A percentile compares a stretch with the other conserved stretches of the same genome.
Evolutionary conservation across 75 land plant species (phyloP).

Genomic region (Sequoia sempervirens): DNA sequence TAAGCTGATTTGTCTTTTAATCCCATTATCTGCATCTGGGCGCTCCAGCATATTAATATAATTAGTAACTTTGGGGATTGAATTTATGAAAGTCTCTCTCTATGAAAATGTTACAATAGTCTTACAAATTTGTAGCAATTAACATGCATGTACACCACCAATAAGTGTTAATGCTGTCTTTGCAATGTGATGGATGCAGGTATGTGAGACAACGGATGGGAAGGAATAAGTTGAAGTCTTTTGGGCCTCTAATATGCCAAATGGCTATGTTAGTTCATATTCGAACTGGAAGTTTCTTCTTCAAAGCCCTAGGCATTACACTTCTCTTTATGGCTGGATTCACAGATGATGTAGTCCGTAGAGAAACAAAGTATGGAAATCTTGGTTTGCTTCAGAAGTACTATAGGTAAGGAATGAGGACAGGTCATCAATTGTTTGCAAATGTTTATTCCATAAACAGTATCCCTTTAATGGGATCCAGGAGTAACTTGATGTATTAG

Average conservation of each 20-base stretch:
- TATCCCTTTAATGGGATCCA: neutral
- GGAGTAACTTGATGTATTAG: neutral
- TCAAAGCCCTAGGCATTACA: conserved; percentile 56
- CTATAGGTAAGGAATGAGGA: conserved; percentile 27
- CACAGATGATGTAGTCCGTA: conserved; percentile 43
- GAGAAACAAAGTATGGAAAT: conserved; percentile 48
- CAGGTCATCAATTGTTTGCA: neutral
- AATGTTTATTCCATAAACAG: neutral
- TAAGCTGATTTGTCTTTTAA: neutral
- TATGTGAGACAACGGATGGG: conserved; percentile 60
- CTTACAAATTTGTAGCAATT: neutral
- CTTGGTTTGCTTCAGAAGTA: conserved; percentile 50
- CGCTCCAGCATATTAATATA: neutral
- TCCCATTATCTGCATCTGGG: neutral
- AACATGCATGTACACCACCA: neutral
- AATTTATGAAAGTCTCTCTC: neutral
- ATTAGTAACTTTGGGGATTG: neutral
- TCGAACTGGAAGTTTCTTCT: conserved; percentile 56
- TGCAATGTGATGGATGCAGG: conserved; percentile 19
- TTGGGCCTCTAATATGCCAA: conserved; percentile 49
- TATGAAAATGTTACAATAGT: neutral
- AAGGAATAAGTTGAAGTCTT: conserved; percentile 49
- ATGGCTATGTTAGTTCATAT: conserved; percentile 42
- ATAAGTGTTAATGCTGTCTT: no score
- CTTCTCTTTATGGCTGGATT: conserved; percentile 58